phyloP scores from a whole-genome alignment of 768 basidiomycete species.

The Lentinula raphanica region DNA sequence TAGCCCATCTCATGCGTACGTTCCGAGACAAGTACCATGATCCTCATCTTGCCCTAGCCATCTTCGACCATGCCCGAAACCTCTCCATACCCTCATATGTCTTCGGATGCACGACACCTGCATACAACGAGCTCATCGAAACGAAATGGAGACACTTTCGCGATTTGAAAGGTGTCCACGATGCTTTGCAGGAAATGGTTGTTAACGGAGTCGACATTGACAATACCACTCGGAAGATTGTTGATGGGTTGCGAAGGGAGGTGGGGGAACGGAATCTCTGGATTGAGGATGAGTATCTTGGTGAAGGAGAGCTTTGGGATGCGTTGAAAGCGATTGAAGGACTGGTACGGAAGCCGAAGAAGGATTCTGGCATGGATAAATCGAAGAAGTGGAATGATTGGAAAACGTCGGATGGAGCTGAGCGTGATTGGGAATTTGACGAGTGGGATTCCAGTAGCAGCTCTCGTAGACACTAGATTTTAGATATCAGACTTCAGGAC shows the following conservation, averaged over 20 bases:
- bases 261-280: slow-evolving; percentile 50
- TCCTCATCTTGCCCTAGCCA: slow-evolving; percentile 74
- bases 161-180: slow-evolving; percentile 72
- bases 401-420: slow-evolving; percentile 33
- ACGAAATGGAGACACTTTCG: slow-evolving; percentile 83
- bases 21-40: slow-evolving; percentile 76
- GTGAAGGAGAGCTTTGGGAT: slow-evolving; percentile 45
- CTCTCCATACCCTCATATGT: slow-evolving; percentile 79
- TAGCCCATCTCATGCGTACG: slow-evolving; percentile 71
- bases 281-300: slow-evolving; percentile 43
- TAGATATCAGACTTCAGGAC: too few species aligned
- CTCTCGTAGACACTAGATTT: neutral
- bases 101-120: slow-evolving; percentile 81
- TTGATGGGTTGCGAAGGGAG: slow-evolving; percentile 60
- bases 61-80: slow-evolving; percentile 76
- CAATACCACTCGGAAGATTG: slow-evolving; percentile 50
- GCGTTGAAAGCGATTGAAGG: slow-evolving; percentile 49
- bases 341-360: slow-evolving; percentile 16
- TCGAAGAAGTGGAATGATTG: slow-evolving; percentile 38
- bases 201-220: slow-evolving; percentile 72
- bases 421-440: slow-evolving; percentile 46
- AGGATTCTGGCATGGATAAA: slow-evolving; percentile 4
- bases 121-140: slow-evolving; percentile 83
- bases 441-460: slow-evolving; percentile 32
- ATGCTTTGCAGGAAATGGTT: slow-evolving; percentile 76